Evolutionary conservation across 2,329 filamentous ascomycete genomes (phyloP).

Genomic region (Calonectria pauciramosa): DNA sequence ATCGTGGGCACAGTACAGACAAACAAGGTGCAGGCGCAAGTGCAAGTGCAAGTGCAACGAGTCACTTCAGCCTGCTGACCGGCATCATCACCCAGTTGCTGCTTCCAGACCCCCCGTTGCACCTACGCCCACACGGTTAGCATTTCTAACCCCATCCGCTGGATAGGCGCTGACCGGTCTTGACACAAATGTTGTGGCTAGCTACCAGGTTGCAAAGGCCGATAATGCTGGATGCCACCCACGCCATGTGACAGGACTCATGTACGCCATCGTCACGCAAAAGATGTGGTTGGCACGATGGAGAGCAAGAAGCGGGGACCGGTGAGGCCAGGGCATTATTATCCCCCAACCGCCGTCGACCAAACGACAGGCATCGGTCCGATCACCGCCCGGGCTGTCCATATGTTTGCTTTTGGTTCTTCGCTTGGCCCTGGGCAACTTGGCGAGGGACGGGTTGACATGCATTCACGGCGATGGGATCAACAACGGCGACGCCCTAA

Average conservation of each 20-base stretch:
- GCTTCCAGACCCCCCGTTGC: constrained; percentile 21
- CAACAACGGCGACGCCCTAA: background rate
- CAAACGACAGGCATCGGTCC: constrained; percentile 35
- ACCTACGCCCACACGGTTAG: constrained; percentile 17
- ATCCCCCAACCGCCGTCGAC: constrained; percentile 32
- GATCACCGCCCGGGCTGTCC: constrained; percentile 34
- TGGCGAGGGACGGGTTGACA: constrained; percentile 5
- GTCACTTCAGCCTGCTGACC: constrained; percentile 23
- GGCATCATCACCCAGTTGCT: constrained; percentile 23
- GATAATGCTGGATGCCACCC: constrained; percentile 30
- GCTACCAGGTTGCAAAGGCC: constrained; percentile 21
- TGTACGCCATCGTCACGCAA: constrained; percentile 46
- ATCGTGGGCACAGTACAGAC: constrained; percentile 25
- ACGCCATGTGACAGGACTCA: constrained; percentile 42
- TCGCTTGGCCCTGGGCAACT: constrained; percentile 4
- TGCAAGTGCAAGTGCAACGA: constrained; percentile 9
- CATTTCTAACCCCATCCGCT: constrained; percentile 7
- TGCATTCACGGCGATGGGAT: background rate
- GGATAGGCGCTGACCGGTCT: constrained; percentile 37
- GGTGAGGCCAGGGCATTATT: constrained; percentile 41
- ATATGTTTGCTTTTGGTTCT: constrained; percentile 19
- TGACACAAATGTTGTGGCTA: constrained; percentile 22
- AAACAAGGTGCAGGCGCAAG: constrained; percentile 25
- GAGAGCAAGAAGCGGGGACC: constrained; percentile 42
- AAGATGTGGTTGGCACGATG: constrained; percentile 44